phyloP scores from a whole-genome alignment of 768 basidiomycete genomes.

The Termitomyces titanicus region DNA sequence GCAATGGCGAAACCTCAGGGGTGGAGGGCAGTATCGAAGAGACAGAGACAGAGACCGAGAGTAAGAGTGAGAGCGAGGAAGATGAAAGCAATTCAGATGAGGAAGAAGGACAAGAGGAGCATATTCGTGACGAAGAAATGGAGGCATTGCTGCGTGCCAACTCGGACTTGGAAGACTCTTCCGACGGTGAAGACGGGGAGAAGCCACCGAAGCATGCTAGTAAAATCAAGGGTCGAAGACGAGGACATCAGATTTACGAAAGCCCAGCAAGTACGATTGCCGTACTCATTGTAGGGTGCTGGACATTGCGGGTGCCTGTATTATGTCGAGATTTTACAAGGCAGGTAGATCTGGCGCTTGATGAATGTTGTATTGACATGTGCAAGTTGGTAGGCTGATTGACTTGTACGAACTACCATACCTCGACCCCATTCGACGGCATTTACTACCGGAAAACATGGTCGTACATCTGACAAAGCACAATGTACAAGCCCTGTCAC shows the following conservation, averaged over 20 bases:
- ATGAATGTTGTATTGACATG: constrained; percentile 3
- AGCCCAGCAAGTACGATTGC: constrained; percentile 50
- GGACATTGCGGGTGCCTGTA: constrained; percentile 76
- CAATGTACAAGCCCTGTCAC: constrained; percentile 61
- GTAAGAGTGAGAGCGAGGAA: constrained; percentile 10
- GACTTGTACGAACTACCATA: constrained; percentile 79
- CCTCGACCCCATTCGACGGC: constrained; percentile 54
- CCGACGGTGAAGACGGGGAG: constrained; percentile 16
- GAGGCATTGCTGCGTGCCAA: constrained; percentile 40
- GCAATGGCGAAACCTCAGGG: background rate
- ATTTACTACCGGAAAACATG: constrained; percentile 59
- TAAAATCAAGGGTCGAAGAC: constrained; percentile 16
- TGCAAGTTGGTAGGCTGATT: constrained; percentile 51
- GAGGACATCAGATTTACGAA: constrained; percentile 27
- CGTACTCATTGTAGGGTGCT: constrained; percentile 71
- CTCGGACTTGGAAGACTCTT: constrained; percentile 36
- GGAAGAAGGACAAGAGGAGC: constrained; percentile 1
- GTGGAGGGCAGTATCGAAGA: constrained; percentile 8
- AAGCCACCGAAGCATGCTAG: constrained; percentile 8
- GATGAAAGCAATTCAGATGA: constrained; percentile 3
- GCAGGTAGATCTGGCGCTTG: constrained; percentile 36
- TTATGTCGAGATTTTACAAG: constrained; percentile 71
- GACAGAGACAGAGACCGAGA: too few species aligned
- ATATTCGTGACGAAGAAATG: constrained; percentile 30
- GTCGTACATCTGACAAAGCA: constrained; percentile 71